These are phyloP conservation scores for Pseudozyma hubeiensis DNA, from an alignment of 1,284 basidiomycete species.

Conservation along the genomic window DNA sequence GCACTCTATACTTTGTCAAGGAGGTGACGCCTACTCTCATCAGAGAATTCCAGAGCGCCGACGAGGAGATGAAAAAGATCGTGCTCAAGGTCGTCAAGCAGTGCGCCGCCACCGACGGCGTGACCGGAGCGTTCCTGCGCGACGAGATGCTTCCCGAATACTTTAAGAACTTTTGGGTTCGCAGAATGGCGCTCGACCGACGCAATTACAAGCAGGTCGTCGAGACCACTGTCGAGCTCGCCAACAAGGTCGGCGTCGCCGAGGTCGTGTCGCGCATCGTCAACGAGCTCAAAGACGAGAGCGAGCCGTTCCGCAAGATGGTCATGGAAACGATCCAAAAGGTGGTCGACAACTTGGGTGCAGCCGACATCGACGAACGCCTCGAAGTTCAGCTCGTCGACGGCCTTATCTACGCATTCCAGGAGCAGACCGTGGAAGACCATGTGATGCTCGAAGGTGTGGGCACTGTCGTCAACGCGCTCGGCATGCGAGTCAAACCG, in stretches of 20 bases:
- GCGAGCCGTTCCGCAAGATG: slow-evolving; percentile 98
- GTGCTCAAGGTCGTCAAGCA: slow-evolving; percentile 99
- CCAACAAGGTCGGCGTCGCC: slow-evolving; percentile 93
- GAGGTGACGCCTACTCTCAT: slow-evolving; percentile 74
- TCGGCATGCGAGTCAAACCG: slow-evolving; percentile 97
- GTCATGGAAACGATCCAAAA: slow-evolving; percentile 99
- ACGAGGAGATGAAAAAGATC: slow-evolving; percentile 99
- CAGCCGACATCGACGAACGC: slow-evolving; percentile 95
- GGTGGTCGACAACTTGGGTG: slow-evolving; percentile 89
- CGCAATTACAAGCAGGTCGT: slow-evolving; percentile 97
- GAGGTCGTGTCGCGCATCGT: slow-evolving; percentile 95
- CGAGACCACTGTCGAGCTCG: slow-evolving; percentile 96
- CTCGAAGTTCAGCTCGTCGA: slow-evolving; percentile 94
- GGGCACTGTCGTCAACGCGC: slow-evolving; percentile 93
- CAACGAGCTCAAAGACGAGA: slow-evolving; percentile 86
- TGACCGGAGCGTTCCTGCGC: slow-evolving; percentile 72
- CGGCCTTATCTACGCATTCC: slow-evolving; percentile 99
- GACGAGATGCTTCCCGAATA: slow-evolving; percentile 99
- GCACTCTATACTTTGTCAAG: slow-evolving; percentile 67
- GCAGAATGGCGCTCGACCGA: slow-evolving; percentile 95
- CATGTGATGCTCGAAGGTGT: slow-evolving; percentile 99
- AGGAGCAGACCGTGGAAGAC: slow-evolving; percentile 98
- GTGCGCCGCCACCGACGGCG: slow-evolving; percentile 90
- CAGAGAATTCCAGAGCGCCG: slow-evolving; percentile 98
- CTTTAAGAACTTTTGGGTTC: slow-evolving; percentile 96